Evolutionary conservation across 1,139 yeast species (phyloP).

Genomic region (Lodderomyces theae): DNA sequence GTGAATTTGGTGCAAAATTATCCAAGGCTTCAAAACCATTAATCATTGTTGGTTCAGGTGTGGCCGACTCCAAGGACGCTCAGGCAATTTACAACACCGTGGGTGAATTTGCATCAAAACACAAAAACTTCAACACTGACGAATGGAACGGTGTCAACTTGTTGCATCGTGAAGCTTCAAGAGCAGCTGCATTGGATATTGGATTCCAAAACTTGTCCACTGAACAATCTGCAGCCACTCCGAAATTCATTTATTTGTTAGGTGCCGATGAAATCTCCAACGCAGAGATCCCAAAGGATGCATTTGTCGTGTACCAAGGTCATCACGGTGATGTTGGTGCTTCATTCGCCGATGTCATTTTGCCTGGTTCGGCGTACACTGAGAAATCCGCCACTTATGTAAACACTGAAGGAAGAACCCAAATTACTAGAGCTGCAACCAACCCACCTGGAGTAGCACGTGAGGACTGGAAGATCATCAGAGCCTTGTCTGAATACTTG

Average conservation of each 20-base stretch:
- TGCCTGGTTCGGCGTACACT: constrained; percentile 88
- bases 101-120: constrained; percentile 60
- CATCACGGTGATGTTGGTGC: constrained; percentile 94
- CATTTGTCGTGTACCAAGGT: constrained; percentile 88
- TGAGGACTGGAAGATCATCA: constrained; percentile 87
- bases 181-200: constrained; percentile 82
- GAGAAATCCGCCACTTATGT: constrained; percentile 87
- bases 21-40: constrained; percentile 70
- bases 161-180: constrained; percentile 82
- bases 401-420: constrained; percentile 89
- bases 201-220: constrained; percentile 70
- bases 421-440: constrained; percentile 81
- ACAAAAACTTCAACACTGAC: constrained; percentile 60
- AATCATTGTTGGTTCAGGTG: constrained; percentile 81
- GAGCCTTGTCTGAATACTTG: constrained; percentile 80
- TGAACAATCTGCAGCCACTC: constrained; percentile 33
- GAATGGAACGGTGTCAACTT: constrained; percentile 84
- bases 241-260: constrained; percentile 76
- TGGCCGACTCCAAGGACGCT: constrained; percentile 67
- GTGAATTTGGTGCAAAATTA: constrained; percentile 69
- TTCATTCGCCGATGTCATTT: constrained; percentile 79
- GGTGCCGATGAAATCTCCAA: constrained; percentile 82
- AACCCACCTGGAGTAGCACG: constrained; percentile 91
- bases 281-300: constrained; percentile 74
- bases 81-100: constrained; percentile 59